Conservation (phyloP, 345 rosid genomes). For the Corymbia maculata region DNA sequence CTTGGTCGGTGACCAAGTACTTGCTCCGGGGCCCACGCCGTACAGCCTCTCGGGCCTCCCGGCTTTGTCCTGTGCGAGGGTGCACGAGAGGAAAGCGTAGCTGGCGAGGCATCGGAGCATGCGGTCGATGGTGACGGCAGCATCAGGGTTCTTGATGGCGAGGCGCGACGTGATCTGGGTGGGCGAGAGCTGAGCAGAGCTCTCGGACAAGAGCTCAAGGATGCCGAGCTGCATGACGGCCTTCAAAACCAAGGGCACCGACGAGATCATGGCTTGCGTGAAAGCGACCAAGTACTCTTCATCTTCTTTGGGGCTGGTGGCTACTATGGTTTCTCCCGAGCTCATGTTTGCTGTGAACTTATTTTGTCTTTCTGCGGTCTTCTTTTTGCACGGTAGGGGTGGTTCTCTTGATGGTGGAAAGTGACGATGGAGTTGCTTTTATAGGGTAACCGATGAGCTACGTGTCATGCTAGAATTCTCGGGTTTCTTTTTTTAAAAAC, state of each 20-base stretch:
- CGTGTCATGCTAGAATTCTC: background rate
- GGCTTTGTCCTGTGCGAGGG: background rate
- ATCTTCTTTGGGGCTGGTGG: background rate
- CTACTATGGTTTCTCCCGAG: background rate
- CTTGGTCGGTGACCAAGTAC: conserved; percentile 12
- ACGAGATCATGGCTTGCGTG: conserved; percentile 6
- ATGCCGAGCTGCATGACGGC: conserved; percentile 31
- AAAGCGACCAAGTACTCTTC: conserved; percentile 21
- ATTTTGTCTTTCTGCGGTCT: background rate
- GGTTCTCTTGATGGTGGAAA: background rate
- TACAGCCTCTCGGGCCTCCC: conserved; percentile 10
- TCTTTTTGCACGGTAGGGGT: background rate
- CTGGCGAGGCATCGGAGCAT: conserved; percentile 38
- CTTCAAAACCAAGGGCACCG: conserved; percentile 27
- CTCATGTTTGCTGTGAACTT: background rate
- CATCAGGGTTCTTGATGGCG: conserved; percentile 23
- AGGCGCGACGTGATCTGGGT: conserved; percentile 20
- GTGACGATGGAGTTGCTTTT: background rate
- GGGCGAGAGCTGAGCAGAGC: conserved; percentile 16
- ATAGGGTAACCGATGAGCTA: background rate
- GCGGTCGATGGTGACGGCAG: conserved; percentile 21
- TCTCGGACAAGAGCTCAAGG: conserved; percentile 18
- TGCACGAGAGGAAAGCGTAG: conserved; percentile 19
- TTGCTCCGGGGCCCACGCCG: conserved; percentile 15
- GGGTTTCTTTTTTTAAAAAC: background rate